Conservation (phyloP, 2,329 filamentous ascomycete genomes). For the Ophiognomonia clavigignenti-juglandacearum region DNA sequence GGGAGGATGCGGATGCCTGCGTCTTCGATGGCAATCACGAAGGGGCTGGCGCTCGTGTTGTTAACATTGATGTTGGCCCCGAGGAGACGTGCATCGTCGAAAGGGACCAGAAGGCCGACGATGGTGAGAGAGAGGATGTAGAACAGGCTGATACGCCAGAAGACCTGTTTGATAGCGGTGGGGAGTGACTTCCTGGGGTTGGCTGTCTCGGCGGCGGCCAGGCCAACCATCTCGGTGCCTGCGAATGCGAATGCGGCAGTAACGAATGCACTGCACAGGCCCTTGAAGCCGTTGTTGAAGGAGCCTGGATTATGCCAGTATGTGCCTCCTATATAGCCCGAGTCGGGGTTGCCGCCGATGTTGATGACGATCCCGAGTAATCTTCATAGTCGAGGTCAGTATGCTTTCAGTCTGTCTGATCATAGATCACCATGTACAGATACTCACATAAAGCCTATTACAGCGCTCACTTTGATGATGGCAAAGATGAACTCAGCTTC, state of each 20-base stretch:
- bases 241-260: constrained; percentile 73
- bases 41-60: constrained; percentile 52
- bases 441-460: constrained; percentile 80
- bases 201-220: constrained; percentile 73
- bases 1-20: constrained; percentile 78
- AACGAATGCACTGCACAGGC: constrained; percentile 73
- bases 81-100: constrained; percentile 60
- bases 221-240: constrained; percentile 70
- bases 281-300: constrained; percentile 78
- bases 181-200: constrained; percentile 78
- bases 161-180: constrained; percentile 86
- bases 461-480: constrained; percentile 77
- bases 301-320: constrained; percentile 80
- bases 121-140: constrained; percentile 80
- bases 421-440: not conserved
- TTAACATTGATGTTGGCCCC: constrained; percentile 38
- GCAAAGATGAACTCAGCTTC: constrained; percentile 88
- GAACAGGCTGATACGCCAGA: constrained; percentile 90
- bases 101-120: constrained; percentile 78
- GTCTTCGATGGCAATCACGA: constrained; percentile 86
- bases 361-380: constrained; percentile 84
- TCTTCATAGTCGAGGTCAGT: constrained; percentile 36
- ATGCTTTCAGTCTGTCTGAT: not conserved
- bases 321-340: constrained; percentile 73
- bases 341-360: constrained; percentile 68